Evolutionary conservation across 2,329 filamentous ascomycete genomes (phyloP), one percentile per base, ranked within the genome.

Genomic region (Alternaria ventricosa): DNA sequence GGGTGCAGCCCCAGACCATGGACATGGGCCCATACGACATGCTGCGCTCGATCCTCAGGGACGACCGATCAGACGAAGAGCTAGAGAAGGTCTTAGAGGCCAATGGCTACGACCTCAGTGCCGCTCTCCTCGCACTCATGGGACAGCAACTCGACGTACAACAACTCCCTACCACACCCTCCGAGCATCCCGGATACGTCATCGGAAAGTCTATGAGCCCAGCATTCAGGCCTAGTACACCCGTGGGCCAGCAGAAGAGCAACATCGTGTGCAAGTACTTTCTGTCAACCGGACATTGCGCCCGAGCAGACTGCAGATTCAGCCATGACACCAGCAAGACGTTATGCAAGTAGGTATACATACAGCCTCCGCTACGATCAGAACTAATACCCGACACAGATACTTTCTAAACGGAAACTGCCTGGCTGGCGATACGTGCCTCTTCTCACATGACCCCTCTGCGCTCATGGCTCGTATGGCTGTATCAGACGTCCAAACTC

Each of bases 1-100:
- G 88, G 82, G 85, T 90, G 51, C 84, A 85, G 63, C 83, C 86
- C 13, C 86, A 88, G 77, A 91, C 92, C 75, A 88, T 89, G 60
- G 94, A 98, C 75, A 98, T 99, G 95, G 96, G 93, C 62, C 95
- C 96, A 1, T 97, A 97, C 81, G 96, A 99, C 78, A 98, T 99
- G 88, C 86, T 99, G 60, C 92, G 96, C 65, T 97, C 95, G 6
- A 96, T 99, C 44, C 85, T 99, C 25, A 93, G 95, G 51, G 93
- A 96, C 72, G 90, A 93, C 58, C 91, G 92, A 75, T 91, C 93
- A 3, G 95, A 98, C 73, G 94, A 98, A 55, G 96, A 99, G 80
- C 95, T 99, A 51, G 94, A 97, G 78, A 87, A 89, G n/a, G 93
- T 95, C 5, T 86, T 99, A 50, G 93, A 95, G 69, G 86, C 89